Conservation (phyloP, 208 protist genomes). For the Leishmania arabica region DNA sequence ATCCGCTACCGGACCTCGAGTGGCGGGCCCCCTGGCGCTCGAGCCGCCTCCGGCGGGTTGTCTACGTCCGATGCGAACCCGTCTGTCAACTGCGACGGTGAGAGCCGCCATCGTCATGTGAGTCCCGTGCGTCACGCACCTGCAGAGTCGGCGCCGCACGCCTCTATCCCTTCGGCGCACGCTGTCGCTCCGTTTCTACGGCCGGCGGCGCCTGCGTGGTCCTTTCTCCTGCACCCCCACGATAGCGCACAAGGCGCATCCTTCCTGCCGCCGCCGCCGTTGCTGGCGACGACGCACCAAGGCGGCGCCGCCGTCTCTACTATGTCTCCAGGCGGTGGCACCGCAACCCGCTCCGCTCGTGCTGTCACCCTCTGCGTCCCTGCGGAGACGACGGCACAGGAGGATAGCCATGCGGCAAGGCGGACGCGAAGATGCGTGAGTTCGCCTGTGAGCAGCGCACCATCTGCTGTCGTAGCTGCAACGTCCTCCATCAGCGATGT, state of each 20-base stretch:
- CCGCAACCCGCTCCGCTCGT: background rate
- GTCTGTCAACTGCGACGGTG: background rate
- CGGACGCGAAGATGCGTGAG: background rate
- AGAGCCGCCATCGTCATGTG: background rate
- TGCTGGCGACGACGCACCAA: background rate
- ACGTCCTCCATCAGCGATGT: background rate
- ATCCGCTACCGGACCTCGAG: slow-evolving; percentile 13
- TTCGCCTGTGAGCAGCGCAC: background rate
- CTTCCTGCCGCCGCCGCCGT: background rate
- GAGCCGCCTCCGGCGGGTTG: too few relatives aligned
- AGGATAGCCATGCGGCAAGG: background rate
- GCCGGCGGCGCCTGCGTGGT: background rate
- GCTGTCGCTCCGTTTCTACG: background rate
- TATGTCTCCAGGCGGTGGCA: background rate
- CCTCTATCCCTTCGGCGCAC: background rate
- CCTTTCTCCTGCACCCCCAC: background rate
- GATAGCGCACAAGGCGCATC: background rate
- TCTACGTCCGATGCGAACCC: background rate
- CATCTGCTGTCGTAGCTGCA: background rate
- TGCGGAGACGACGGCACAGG: background rate
- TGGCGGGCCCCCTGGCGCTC: background rate
- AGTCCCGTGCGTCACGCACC: background rate
- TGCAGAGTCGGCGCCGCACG: background rate
- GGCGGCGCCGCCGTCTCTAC: background rate
- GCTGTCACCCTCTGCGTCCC: background rate